A percentile compares a stretch with the other conserved stretches of the same genome.
Evolutionary conservation across 1,139 yeast species (phyloP).

Genomic region (Kodamaea sp.): DNA sequence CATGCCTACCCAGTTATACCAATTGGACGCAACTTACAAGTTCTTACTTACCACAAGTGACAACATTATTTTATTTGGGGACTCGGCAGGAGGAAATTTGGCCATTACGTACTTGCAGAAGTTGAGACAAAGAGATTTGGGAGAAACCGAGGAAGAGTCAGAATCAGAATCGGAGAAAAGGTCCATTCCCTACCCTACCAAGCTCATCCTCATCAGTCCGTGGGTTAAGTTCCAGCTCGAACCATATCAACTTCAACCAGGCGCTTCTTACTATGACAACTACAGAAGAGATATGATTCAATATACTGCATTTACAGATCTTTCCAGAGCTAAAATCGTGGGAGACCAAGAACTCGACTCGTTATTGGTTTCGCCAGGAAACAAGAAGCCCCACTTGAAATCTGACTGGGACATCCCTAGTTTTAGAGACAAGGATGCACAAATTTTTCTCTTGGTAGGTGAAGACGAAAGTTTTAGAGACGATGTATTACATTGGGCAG

Average conservation of each 20-base stretch:
- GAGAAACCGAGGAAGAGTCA: too few species aligned
- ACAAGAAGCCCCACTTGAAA: conserved; percentile 15
- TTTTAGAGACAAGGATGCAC: conserved; percentile 25
- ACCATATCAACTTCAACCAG: conserved; percentile 20
- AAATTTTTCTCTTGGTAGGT: conserved; percentile 37
- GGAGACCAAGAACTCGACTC: conserved; percentile 18
- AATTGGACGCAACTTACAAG: conserved; percentile 33
- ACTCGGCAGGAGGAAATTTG: conserved; percentile 47
- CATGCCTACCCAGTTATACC: conserved; percentile 38
- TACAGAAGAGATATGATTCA: conserved; percentile 33
- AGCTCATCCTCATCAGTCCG: conserved; percentile 39
- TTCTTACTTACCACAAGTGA: conserved; percentile 28
- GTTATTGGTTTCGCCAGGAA: conserved; percentile 21
- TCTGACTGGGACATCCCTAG: conserved; percentile 41
- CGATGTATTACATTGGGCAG: conserved; percentile 40
- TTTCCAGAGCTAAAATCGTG: conserved; percentile 30
- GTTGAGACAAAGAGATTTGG: conserved; percentile 17
- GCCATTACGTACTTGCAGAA: conserved; percentile 31
- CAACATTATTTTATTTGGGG: conserved; percentile 40
- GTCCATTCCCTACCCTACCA: conserved; percentile 28
- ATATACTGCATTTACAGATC: conserved; percentile 29
- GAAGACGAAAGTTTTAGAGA: conserved; percentile 49
- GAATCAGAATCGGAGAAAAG: conserved; percentile 4
- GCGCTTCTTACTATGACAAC: conserved; percentile 40
- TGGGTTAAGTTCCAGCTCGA: conserved; percentile 34